Conservation (phyloP, 768 basidiomycete genomes). For the Boletus subcaerulescens region DNA sequence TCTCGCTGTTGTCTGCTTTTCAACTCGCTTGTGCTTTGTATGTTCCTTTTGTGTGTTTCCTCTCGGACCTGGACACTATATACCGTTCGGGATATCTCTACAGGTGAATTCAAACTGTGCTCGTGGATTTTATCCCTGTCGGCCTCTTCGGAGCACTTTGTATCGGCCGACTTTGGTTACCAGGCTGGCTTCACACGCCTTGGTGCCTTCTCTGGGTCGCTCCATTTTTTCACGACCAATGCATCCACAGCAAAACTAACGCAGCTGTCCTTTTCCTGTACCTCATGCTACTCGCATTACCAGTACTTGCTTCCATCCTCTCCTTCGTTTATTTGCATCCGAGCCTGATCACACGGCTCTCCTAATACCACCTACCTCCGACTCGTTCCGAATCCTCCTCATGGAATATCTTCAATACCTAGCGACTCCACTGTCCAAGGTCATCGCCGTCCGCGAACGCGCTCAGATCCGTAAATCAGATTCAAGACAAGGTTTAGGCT, state of each 20-base stretch:
- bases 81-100: background rate
- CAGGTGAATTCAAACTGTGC: background rate
- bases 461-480: constrained; percentile 9
- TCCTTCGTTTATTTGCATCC: background rate
- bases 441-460: constrained; percentile 22
- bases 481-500: constrained; percentile 13
- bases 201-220: background rate
- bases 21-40: background rate
- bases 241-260: constrained; percentile 22
- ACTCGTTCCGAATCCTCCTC: background rate
- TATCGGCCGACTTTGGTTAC: constrained; percentile 13
- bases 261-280: background rate
- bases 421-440: constrained; percentile 16
- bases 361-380: background rate
- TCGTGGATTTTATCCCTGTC: background rate
- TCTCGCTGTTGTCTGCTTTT: background rate
- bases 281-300: constrained; percentile 14
- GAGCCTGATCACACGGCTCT: background rate
- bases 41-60: background rate
- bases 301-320: background rate
- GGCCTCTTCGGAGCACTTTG: constrained; percentile 2
- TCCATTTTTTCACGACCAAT: constrained; percentile 13
- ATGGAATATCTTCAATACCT: constrained; percentile 26
- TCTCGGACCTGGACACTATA: background rate
- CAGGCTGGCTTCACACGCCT: constrained; percentile 7